Conservation (phyloP, 805 yeast species). For the Yamadazyma takamatsuzukensis region DNA sequence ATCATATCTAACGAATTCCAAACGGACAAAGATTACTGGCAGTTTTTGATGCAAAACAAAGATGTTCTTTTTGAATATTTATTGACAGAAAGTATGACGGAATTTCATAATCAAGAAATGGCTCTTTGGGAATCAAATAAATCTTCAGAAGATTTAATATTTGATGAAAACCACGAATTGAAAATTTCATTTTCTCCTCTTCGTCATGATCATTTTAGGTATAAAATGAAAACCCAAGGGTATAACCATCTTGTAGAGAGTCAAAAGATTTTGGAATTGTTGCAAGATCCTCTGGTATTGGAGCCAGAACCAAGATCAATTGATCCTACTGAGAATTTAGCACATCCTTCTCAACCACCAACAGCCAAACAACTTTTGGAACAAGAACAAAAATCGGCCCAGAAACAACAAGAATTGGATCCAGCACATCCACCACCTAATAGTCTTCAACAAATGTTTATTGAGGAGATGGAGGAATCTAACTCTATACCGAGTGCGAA, state of each 20-base stretch:
- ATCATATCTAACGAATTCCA: constrained; percentile 9
- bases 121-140: constrained; percentile 12
- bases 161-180: constrained; percentile 7
- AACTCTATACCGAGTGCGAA: too few relatives aligned
- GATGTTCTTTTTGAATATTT: constrained; percentile 28
- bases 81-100: constrained; percentile 25
- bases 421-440: too few relatives aligned
- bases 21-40: constrained; percentile 20
- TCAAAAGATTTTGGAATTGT: too few relatives aligned
- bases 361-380: background rate
- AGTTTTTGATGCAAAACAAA: constrained; percentile 22
- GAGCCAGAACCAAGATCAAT: too few relatives aligned
- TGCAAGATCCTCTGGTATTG: too few relatives aligned
- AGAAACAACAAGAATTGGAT: too few relatives aligned
- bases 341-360: constrained; percentile 1
- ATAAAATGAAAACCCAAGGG: too few relatives aligned
- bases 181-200: constrained; percentile 10
- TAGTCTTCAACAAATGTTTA: too few relatives aligned
- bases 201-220: constrained; percentile 20
- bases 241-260: too few relatives aligned
- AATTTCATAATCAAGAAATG: constrained; percentile 32
- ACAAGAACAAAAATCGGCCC: too few relatives aligned
- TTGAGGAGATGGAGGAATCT: too few relatives aligned
- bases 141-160: constrained; percentile 17
- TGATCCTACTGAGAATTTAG: too few relatives aligned